Base-by-base conservation (phyloP, 768 basidiomycete genomes). In the Collybiopsis confluens region DNA sequence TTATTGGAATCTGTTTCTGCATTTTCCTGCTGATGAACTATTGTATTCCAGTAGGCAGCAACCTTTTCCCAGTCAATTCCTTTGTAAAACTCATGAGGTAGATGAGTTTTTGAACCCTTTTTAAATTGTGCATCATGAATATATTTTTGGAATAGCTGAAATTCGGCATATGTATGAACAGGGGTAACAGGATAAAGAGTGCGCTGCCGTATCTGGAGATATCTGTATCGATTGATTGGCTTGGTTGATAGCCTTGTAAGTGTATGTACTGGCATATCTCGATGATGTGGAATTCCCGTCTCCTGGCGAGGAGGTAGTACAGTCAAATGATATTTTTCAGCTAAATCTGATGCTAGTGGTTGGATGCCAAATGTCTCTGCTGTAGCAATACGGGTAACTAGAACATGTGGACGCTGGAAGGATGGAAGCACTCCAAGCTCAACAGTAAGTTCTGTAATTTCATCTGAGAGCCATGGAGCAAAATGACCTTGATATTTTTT, bases 331-430 rank as follows among this genome's bases (percentile, higher is more conserved):
- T 54, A 40, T 1, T 52, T 47, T 1, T 18, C 28, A 10, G 59
- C 55, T 8, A 56, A 42, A 23, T 7, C 8, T 11, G 50, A 28
- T 1, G 54, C 41, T 7, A 58, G 54, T 13, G 57, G 59, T 4
- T 58, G 44, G 18, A 60, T 52, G 2, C 59, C 56, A 36, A 60
- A 60, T 0, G 55, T 43, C 21, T 59, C 56, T n/a, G 54, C 45
- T 1, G 59, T 60, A 3, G 57, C 57, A 21, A 60, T 60, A n/a
- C 57, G 38, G 2, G 59, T 60, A 2, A 56, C 59, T 16, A 60
- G 59, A 10, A 60, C 35, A 20, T 33, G 44, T 1, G 59, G 59
- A 15, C 38, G 40, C 4, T 44, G 59, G n/a, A 60, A 58, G 2
- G 59, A 54, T 10, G 57, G 57, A 18, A 24, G 18, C 0, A 55